phyloP scores from a whole-genome alignment of 106 monocot genomes.

The Dioscorea alata region DNA sequence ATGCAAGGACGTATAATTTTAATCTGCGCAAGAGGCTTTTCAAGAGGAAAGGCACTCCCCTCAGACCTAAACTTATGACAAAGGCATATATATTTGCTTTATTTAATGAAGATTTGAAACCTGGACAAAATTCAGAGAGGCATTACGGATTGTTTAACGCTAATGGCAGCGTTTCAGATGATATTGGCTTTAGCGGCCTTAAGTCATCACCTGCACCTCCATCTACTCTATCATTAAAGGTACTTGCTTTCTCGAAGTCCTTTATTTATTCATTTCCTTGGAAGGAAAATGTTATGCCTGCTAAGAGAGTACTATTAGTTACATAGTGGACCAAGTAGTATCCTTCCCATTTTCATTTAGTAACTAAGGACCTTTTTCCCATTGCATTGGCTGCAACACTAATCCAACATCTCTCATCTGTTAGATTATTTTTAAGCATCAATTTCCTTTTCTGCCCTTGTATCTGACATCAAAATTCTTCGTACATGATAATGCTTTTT shows the following conservation, averaged over 20 bases:
- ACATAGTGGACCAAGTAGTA: too few species aligned
- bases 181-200: slow-evolving; percentile 60
- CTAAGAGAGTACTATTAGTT: too few species aligned
- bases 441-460: too few species aligned
- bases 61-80: slow-evolving; percentile 37
- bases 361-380: too few species aligned
- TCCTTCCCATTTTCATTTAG: too few species aligned
- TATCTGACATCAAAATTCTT: too few species aligned
- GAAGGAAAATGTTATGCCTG: not conserved
- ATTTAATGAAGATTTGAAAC: slow-evolving; percentile 73
- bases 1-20: slow-evolving; percentile 70
- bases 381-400: too few species aligned
- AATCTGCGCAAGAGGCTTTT: slow-evolving; percentile 60
- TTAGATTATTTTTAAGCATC: too few species aligned
- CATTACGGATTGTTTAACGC: slow-evolving; percentile 76
- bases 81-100: slow-evolving; percentile 80
- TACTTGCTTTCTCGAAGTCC: not conserved
- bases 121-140: slow-evolving; percentile 61
- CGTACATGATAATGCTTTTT: too few species aligned
- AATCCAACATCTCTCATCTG: too few species aligned
- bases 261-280: not conserved
- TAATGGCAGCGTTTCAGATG: slow-evolving; percentile 68
- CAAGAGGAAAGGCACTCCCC: slow-evolving; percentile 75
- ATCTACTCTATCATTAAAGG: slow-evolving; percentile 28
- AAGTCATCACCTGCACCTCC: slow-evolving; percentile 30